Base-by-base conservation (phyloP, 164 flowering plant species). In the Vitis riparia region DNA sequence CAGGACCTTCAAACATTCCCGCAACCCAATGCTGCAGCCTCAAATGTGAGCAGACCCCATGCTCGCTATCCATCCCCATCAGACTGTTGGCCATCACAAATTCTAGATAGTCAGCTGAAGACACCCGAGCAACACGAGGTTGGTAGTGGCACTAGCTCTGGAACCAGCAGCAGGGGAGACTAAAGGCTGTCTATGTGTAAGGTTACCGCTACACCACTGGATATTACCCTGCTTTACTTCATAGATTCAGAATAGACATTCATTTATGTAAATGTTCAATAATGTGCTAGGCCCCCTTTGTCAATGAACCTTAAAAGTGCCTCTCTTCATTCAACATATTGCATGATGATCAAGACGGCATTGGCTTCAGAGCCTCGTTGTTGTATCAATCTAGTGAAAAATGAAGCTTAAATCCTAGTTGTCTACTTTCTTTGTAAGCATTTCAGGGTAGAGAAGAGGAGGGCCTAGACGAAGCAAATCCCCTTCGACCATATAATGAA, bases 61-160 rank as follows among this genome's bases (percentile, higher is more conserved):
- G 78, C 91, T 37, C 77, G 91, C 14, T 87, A 87, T 65, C 89
- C 87, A 30, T 80, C 88, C 10, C 80, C 77, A 8, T 63, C 84
- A 19, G 91, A 88, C 72, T 79, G 83, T 8, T 88, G 91, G 91
- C 78, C 91, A 1, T 76, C 82, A 30, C 80, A 79, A 55, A 71
- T 88, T 59, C 83, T 85, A 23, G 74, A 48, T 13, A 53, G 64
- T 59, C 77, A 70, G 51, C 59, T 58, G 47, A 66, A 53, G 27
- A 19, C 30, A 53, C 44, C 59, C 11, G 49, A 64, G 62, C 70
- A 72, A 69, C 19, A 44, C 7, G 47, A 11, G 17, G 59, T 11
- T 9, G 37, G 60, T 37, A 1, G 59, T 13, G 13, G 49, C 49
- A n/a, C 37, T n/a, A 47, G 66, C n/a, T 17, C 29, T 17, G 19